Conservation (phyloP, 768 basidiomycete genomes). For the Boletus reticuloceps region DNA sequence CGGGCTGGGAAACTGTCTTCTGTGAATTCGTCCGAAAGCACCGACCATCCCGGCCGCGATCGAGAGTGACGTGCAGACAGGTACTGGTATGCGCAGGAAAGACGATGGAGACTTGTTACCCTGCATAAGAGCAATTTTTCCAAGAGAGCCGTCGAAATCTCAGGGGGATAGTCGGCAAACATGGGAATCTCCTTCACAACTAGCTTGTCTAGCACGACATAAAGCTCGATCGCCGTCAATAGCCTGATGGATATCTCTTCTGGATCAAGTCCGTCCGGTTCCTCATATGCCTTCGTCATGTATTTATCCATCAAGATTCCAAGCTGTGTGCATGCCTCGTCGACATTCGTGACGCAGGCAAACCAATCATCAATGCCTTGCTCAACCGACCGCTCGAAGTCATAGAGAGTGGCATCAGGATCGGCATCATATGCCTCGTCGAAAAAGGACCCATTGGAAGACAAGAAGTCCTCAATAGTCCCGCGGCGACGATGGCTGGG, state of each 20-base stretch:
- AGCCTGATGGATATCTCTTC: slow-evolving; percentile 41
- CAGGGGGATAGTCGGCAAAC: slow-evolving; percentile 19
- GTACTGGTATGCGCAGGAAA: no score
- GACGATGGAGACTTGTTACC: no score
- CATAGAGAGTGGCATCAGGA: slow-evolving; percentile 26
- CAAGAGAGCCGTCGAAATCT: no score
- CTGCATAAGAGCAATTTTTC: no score
- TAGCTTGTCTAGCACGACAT: slow-evolving; percentile 31
- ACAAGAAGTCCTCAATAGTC: slow-evolving; percentile 15
- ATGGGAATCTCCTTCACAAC: not conserved
- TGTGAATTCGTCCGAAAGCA: no score
- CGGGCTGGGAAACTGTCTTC: no score
- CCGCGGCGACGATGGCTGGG: slow-evolving; percentile 1
- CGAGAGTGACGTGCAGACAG: no score
- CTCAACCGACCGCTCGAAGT: slow-evolving; percentile 36
- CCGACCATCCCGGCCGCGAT: no score
- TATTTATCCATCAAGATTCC: slow-evolving; percentile 23
- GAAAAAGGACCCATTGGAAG: slow-evolving; percentile 8
- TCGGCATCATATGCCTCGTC: slow-evolving; percentile 2
- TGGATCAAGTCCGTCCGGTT: slow-evolving; percentile 17
- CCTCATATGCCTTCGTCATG: slow-evolving; percentile 11
- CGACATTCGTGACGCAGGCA: not conserved
- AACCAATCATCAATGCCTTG: slow-evolving; percentile 34
- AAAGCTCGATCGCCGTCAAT: slow-evolving; percentile 34
- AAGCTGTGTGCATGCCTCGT: slow-evolving; percentile 10